Evolutionary conservation across 2,329 filamentous ascomycete species (phyloP).

Genomic region (Xylaria sp.): DNA sequence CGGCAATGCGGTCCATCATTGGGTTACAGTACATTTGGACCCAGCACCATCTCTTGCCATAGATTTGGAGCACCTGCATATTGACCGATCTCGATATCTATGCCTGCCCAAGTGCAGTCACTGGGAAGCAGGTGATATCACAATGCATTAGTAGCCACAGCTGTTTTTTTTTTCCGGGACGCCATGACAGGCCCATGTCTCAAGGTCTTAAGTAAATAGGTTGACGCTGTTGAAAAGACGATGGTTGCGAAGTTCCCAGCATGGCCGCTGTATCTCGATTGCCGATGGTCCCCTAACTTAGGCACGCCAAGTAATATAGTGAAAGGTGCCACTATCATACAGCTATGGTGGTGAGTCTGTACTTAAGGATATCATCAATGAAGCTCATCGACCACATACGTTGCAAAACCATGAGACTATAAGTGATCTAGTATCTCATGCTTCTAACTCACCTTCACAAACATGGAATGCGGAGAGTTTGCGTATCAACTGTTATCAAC

Average conservation of each 20-base stretch:
- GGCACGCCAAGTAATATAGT: neutral
- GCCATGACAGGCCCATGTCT: too few species aligned
- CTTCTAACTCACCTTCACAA: neutral
- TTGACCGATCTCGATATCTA: constrained; percentile 12
- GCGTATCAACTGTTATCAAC: too few species aligned
- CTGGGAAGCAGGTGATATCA: constrained; percentile 8
- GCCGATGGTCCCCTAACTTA: neutral
- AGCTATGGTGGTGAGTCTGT: neutral
- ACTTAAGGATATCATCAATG: neutral
- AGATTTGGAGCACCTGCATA: constrained; percentile 13
- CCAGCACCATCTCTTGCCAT: neutral
- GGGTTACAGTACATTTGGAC: constrained; percentile 26
- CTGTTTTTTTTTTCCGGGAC: neutral
- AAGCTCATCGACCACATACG: neutral
- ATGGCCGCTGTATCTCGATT: neutral
- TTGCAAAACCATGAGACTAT: neutral
- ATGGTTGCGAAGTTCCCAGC: neutral
- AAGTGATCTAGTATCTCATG: neutral
- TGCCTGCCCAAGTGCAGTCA: too few species aligned
- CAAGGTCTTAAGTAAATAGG: neutral
- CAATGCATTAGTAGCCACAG: constrained; percentile 6
- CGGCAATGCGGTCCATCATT: constrained; percentile 4
- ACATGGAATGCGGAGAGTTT: too few species aligned
- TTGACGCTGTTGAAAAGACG: neutral
- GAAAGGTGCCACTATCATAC: neutral